Evolutionary conservation across 1,284 basidiomycete species (phyloP), one percentile per base, ranked within the genome.

Genomic region (Moniliophthora roreri): DNA sequence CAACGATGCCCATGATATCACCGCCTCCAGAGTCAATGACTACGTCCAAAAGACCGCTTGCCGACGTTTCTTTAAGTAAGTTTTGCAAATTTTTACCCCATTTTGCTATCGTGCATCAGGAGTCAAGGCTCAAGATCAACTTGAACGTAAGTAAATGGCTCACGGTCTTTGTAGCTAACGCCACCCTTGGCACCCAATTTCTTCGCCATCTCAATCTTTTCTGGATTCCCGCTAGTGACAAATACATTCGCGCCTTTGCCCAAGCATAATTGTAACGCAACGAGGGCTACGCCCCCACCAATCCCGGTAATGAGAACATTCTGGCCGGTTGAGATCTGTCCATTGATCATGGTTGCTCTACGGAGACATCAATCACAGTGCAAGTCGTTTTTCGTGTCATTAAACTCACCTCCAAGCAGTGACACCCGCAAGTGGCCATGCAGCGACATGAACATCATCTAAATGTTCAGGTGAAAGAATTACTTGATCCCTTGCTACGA

Each of bases 21-120:
- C 89, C 91, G 4, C 92, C 93, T 1, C 81, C 89, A 5, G 87
- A 87, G 66, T 95, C 93, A 60, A 95, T 81, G 10, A 94, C 84
- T n/a, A 80, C 76, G 62, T 89, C 85, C 28, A 69, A 66, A 0
- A 69, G 55, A 6, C 65, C 60, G 18, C 61, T 60, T 23, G 62
- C 60, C 48, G 38, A 32, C 78, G 64, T 46, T 72, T 65, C 24
- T 32, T 75, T 72, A 16, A 93, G 68, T 10, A 85, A 63, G 6
- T 67, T 64, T 0, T 61, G 75, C 3, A 94, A 78, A 50, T 82
- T 73, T 9, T 62, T 63, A 0, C 87, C 76, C 91, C 91, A 94
- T 26, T 82, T 70, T 47, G 75, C 87, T 87, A 52, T n/a, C 39
- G 34, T 23, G 34, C 51, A 47, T 16, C 36, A 21, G 44, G 21